Conservation (phyloP, 2,329 filamentous ascomycete species). For the Aureobasidium sp. region DNA sequence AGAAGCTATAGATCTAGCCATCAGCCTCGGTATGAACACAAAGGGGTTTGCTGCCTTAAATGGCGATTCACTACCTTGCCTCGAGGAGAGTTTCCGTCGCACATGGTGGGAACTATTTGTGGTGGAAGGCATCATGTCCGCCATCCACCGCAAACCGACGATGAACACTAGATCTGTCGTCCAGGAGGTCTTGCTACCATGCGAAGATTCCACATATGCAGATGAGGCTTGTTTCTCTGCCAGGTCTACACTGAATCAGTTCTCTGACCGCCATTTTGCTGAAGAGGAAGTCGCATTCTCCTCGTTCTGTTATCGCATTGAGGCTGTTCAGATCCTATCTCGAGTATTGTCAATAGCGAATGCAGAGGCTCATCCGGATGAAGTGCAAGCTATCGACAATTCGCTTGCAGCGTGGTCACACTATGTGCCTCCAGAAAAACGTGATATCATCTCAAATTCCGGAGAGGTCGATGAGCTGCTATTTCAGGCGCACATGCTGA, state of each 20-base stretch:
- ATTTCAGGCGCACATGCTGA: slow-evolving; percentile 91
- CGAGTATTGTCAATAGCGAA: slow-evolving; percentile 67
- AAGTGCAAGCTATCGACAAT: slow-evolving; percentile 64
- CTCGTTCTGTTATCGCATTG: slow-evolving; percentile 87
- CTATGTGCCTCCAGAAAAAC: slow-evolving; percentile 78
- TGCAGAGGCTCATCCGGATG: slow-evolving; percentile 38
- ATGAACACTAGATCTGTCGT: slow-evolving; percentile 73
- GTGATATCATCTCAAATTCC: slow-evolving; percentile 73
- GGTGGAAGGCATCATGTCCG: slow-evolving; percentile 85
- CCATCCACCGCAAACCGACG: slow-evolving; percentile 76
- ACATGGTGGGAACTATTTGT: slow-evolving; percentile 93
- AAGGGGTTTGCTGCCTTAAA: slow-evolving; percentile 70
- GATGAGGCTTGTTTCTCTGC: slow-evolving; percentile 53
- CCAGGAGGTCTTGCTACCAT: slow-evolving; percentile 78
- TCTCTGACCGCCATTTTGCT: slow-evolving; percentile 79
- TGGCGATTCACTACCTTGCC: slow-evolving; percentile 68
- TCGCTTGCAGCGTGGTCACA: slow-evolving; percentile 80
- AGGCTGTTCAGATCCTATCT: slow-evolving; percentile 81
- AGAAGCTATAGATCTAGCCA: slow-evolving; percentile 74
- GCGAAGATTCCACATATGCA: slow-evolving; percentile 78
- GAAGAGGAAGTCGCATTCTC: slow-evolving; percentile 78
- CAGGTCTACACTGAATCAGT: slow-evolving; percentile 73
- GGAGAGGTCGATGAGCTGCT: slow-evolving; percentile 88
- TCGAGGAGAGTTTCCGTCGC: slow-evolving; percentile 86
- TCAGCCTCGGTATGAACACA: slow-evolving; percentile 81